phyloP scores from a whole-genome alignment of 169 alveolate genomes.

The Prorocentrum cordatum region DNA sequence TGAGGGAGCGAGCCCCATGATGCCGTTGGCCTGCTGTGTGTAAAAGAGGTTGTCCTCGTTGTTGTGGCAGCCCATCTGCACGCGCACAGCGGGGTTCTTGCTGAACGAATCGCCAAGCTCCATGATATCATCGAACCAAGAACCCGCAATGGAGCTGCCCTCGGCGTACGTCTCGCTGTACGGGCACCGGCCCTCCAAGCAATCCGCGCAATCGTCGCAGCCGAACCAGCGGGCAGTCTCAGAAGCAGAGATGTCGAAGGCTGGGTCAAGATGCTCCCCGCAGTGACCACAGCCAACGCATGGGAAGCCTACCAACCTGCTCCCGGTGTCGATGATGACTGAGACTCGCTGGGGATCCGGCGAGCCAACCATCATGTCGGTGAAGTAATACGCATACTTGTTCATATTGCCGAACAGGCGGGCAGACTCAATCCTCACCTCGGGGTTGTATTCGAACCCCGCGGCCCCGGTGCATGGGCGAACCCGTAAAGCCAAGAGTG shows the following conservation, averaged over 20 bases:
- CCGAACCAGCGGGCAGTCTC: conserved; percentile 46
- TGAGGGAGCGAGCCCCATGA: conserved; percentile 82
- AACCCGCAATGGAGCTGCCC: conserved; percentile 80
- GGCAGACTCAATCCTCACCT: too few species aligned
- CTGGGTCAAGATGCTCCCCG: conserved; percentile 71
- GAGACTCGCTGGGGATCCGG: conserved; percentile 73
- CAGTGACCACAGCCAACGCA: conserved; percentile 61
- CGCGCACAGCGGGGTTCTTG: conserved; percentile 58
- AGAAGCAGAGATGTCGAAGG: conserved; percentile 73
- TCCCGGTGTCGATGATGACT: conserved; percentile 70
- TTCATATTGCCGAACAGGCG: conserved; percentile 68
- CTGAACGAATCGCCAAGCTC: conserved; percentile 74
- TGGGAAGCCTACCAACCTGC: conserved; percentile 45
- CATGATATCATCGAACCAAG: conserved; percentile 74
- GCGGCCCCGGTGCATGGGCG: too few species aligned
- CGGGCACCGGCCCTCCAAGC: conserved; percentile 71
- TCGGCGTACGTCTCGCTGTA: conserved; percentile 79
- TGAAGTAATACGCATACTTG: conserved; percentile 72
- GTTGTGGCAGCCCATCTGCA: neutral
- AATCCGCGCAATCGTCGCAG: conserved; percentile 61
- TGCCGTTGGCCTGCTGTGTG: conserved; percentile 83
- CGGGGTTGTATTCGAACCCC: too few species aligned
- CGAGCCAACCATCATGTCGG: conserved; percentile 24
- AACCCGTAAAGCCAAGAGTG: too few species aligned
- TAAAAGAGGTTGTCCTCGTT: conserved; percentile 34